Conservation (phyloP, 73 alveolate species). For the Paramecium tetraurelia region DNA sequence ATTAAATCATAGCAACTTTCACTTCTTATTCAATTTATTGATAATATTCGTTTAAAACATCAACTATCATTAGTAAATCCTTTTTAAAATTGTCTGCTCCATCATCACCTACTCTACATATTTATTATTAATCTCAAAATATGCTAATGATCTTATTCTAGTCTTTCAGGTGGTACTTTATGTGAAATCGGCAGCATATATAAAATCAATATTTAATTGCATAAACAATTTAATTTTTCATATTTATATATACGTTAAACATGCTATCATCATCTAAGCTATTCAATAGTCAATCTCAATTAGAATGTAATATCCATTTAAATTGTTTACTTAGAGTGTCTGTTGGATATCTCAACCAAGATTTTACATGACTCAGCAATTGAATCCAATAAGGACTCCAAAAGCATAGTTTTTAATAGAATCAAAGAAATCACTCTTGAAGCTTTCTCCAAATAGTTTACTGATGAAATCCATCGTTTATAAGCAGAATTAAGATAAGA, state of each 20-base stretch:
- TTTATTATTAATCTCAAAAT: neutral
- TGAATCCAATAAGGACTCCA: neutral
- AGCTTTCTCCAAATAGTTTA: neutral
- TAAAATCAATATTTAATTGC: neutral
- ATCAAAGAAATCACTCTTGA: neutral
- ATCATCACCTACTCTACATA: constrained; percentile 36
- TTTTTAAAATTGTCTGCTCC: neutral
- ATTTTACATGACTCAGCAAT: neutral
- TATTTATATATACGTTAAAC: neutral
- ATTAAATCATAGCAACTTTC: neutral
- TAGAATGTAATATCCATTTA: neutral
- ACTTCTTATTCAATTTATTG: neutral
- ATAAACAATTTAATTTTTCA: neutral
- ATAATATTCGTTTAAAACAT: neutral
- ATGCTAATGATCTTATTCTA: neutral
- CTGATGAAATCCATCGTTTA: neutral
- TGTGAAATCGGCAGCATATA: neutral
- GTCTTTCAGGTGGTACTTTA: neutral
- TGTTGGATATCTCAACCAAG: neutral
- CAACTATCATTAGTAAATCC: neutral
- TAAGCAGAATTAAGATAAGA: neutral
- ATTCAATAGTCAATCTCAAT: neutral
- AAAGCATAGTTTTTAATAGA: neutral
- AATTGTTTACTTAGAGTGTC: neutral
- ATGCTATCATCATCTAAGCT: neutral